phyloP scores from a whole-genome alignment of 2,329 filamentous ascomycete genomes.

The Graphilbum sp. region DNA sequence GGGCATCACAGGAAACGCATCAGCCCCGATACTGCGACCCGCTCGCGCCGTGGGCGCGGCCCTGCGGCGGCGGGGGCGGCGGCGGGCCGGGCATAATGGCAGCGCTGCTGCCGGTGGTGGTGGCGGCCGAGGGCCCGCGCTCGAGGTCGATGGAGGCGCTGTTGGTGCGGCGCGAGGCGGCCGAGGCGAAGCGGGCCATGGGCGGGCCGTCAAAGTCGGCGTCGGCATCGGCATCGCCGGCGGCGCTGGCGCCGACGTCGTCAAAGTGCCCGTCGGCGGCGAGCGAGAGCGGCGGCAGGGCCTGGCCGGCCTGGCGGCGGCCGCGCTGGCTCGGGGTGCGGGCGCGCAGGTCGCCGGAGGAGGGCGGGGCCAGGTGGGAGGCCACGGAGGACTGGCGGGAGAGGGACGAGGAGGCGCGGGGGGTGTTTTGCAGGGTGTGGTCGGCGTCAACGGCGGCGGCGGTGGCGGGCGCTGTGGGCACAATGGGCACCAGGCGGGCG shows the following conservation, averaged over 20 bases:
- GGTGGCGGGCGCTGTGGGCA: slow-evolving; percentile 9
- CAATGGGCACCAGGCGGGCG: slow-evolving; percentile 43
- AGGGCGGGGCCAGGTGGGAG: slow-evolving; percentile 1
- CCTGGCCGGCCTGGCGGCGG: slow-evolving; percentile 31
- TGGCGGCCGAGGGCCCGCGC: slow-evolving; percentile 5
- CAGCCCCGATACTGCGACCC: no score
- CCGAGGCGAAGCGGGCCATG: slow-evolving; percentile 11
- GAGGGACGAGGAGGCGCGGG: neutral
- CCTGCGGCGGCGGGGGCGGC: neutral
- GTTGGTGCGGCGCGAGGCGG: slow-evolving; percentile 15
- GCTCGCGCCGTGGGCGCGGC: neutral
- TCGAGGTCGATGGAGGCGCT: slow-evolving; percentile 24
- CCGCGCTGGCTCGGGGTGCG: slow-evolving; percentile 30
- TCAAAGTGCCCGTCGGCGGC: no score
- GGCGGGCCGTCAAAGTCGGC: slow-evolving; percentile 12
- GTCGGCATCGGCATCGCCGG: slow-evolving; percentile 17
- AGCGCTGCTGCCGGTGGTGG: slow-evolving; percentile 1
- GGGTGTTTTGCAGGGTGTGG: slow-evolving; percentile 16
- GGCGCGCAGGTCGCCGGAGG: slow-evolving; percentile 7
- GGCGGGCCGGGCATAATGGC: neutral
- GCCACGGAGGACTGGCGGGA: neutral
- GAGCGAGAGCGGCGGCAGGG: slow-evolving; percentile 22
- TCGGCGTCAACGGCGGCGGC: slow-evolving; percentile 9
- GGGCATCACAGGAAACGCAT: no score
- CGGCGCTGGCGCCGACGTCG: no score